phyloP scores from a whole-genome alignment of 2,329 filamentous ascomycete species.

The Aspergillus fijiensis region DNA sequence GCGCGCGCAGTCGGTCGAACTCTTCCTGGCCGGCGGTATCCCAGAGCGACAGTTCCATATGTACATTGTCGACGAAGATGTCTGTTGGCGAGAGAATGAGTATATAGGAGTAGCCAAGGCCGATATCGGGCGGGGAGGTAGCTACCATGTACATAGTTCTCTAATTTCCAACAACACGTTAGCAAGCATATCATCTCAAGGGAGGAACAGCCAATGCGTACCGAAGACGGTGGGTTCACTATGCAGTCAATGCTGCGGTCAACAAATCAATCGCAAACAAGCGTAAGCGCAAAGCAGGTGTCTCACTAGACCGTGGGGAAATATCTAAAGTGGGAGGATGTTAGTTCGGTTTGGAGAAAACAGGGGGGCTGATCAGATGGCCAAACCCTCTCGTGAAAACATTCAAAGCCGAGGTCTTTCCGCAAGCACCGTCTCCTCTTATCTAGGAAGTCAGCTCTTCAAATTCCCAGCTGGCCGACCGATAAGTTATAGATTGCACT shows the following conservation, averaged over 20 bases:
- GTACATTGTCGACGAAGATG: constrained; percentile 95
- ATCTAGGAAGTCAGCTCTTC: constrained; percentile 19
- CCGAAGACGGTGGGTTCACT: constrained; percentile 91
- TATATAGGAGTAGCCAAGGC: constrained; percentile 3
- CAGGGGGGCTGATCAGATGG: constrained; percentile 12
- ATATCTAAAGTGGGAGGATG: constrained; percentile 58
- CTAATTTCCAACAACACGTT: constrained; percentile 44
- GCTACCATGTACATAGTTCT: constrained; percentile 97
- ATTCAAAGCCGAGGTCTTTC: constrained; percentile 95
- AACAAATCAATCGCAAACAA: constrained; percentile 17
- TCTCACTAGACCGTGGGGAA: constrained; percentile 92
- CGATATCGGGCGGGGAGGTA: neutral
- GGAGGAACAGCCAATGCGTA: constrained; percentile 34
- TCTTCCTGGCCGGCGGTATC: constrained; percentile 98
- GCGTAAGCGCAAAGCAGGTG: neutral
- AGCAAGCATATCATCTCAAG: constrained; percentile 16
- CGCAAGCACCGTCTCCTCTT: constrained; percentile 92
- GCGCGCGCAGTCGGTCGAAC: constrained; percentile 91
- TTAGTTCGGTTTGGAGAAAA: constrained; percentile 20
- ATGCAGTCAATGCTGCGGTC: constrained; percentile 19
- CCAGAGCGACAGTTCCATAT: constrained; percentile 97
- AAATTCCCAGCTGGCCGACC: constrained; percentile 4
- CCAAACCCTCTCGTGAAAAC: constrained; percentile 94
- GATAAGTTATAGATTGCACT: constrained; percentile 17
- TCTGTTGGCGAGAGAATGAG: constrained; percentile 54